A percentile compares a stretch with the other conserved stretches of the same genome.
These are phyloP conservation scores for Lactarius pseudohatsudake DNA, from an alignment of 768 basidiomycete genomes.

Conservation along the genomic window DNA sequence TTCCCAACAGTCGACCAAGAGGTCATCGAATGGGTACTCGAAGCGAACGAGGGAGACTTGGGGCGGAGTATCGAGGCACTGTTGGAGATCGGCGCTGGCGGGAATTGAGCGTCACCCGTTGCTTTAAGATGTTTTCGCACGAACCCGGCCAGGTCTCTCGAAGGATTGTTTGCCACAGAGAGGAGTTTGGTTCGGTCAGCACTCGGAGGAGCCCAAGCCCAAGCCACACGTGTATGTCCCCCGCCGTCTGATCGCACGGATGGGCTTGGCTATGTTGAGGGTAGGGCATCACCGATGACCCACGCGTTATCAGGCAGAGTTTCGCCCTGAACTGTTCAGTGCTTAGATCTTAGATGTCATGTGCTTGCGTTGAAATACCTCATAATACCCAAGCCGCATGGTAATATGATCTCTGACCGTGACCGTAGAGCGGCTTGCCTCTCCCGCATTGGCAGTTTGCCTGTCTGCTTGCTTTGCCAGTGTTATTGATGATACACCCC, in stretches of 20 bases:
- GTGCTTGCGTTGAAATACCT: background rate
- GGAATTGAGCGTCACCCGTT: conserved; percentile 7
- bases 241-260: background rate
- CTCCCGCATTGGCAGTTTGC: too few relatives aligned
- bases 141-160: conserved; percentile 17
- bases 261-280: background rate
- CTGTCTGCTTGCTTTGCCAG: too few relatives aligned
- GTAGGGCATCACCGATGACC: background rate
- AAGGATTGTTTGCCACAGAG: background rate
- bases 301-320: background rate
- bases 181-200: background rate
- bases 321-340: background rate
- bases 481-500: too few relatives aligned
- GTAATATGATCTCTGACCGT: background rate
- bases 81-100: conserved; percentile 62
- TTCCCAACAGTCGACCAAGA: conserved; percentile 84
- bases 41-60: conserved; percentile 85
- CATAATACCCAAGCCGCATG: background rate
- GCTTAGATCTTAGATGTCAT: background rate
- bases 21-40: conserved; percentile 85
- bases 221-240: background rate
- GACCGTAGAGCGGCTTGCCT: too few relatives aligned
- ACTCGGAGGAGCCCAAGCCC: background rate
- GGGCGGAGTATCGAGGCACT: conserved; percentile 87
- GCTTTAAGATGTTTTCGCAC: background rate